Evolutionary conservation across 164 flowering plant species (phyloP), one percentile per base, ranked within the genome.

Genomic region (Buxus sempervirens): DNA sequence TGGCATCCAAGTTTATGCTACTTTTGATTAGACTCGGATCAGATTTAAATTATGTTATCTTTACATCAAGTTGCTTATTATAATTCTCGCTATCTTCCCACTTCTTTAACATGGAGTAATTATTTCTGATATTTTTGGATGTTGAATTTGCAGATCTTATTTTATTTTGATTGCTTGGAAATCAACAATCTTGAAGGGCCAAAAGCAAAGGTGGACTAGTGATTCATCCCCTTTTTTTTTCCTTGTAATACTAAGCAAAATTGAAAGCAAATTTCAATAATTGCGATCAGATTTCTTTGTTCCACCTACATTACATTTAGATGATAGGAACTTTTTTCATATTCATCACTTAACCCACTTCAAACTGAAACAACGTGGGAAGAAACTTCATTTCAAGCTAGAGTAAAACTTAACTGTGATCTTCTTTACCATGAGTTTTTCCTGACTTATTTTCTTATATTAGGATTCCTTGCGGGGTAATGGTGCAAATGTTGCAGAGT

Each of bases 151-250:
- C 83, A 91, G 97, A 70, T 90, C 49, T 60, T 90, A 63, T 76
- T 92, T 41, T 92, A 41, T 55, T 36, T 56, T 58, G 83, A 87
- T 70, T 69, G 77, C 13, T 64, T 92, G 80, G 80, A 82, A 61
- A 77, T 82, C 67, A 82, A 69, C 72, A 75, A 69, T 66, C 64
- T 23, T 62, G 82, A 76, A 67, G 67, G 66, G 70, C 48, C 72
- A 21, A 63, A 70, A 27, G 73, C 72, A 26, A 71, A 84, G 84
- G 90, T 82, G 57, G 45, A 70, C 64, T 74, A 38, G 19, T 14
- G 23, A 58, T 19, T 15, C 24, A 8, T 63, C 27, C 9, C n/a
- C n/a, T n/a, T n/a, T n/a, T n/a, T 38, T 26, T 54, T 32, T 21
- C 22, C 18, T 22, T 28, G 16, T 58, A n/a, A 32, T 32, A 32